Conservation (phyloP, 225 moss, liverwort and hornwort genomes). For the Sphagnum contortum region DNA sequence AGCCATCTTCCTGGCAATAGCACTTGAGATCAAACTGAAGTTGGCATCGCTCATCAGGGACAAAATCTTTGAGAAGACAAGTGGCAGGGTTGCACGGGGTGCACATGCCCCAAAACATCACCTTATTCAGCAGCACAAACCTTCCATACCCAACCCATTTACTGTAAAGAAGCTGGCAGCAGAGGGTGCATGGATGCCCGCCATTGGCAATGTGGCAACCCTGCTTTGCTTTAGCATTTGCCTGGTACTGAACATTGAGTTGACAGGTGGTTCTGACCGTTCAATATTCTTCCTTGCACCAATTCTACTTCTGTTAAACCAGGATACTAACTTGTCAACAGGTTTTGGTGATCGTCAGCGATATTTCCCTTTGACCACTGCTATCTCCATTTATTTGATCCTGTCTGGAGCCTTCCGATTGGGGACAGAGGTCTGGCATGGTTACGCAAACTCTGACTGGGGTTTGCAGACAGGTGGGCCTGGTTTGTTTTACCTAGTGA, state of each 20-base stretch:
- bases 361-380: slow-evolving; percentile 79
- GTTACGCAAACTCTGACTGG: slow-evolving; percentile 76
- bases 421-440: slow-evolving; percentile 96
- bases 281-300: slow-evolving; percentile 77
- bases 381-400: slow-evolving; percentile 62
- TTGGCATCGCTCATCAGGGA: slow-evolving; percentile 73
- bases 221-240: slow-evolving; percentile 74
- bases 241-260: slow-evolving; percentile 69
- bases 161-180: slow-evolving; percentile 87
- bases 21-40: slow-evolving; percentile 82
- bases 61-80: slow-evolving; percentile 47
- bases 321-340: slow-evolving; percentile 70
- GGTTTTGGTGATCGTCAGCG: slow-evolving; percentile 90
- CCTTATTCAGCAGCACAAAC: slow-evolving; percentile 64
- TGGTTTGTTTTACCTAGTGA: slow-evolving; percentile 79
- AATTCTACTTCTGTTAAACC: slow-evolving; percentile 81
- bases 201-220: slow-evolving; percentile 77
- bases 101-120: slow-evolving; percentile 57
- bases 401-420: slow-evolving; percentile 62
- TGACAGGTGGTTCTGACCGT: slow-evolving; percentile 85
- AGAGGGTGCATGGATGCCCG: slow-evolving; percentile 97
- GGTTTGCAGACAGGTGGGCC: slow-evolving; percentile 88
- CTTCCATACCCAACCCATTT: slow-evolving; percentile 58
- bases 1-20: slow-evolving; percentile 81
- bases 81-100: slow-evolving; percentile 21